Conservation (phyloP, 2,329 filamentous ascomycete genomes). For the Annulohypoxylon truncatum region DNA sequence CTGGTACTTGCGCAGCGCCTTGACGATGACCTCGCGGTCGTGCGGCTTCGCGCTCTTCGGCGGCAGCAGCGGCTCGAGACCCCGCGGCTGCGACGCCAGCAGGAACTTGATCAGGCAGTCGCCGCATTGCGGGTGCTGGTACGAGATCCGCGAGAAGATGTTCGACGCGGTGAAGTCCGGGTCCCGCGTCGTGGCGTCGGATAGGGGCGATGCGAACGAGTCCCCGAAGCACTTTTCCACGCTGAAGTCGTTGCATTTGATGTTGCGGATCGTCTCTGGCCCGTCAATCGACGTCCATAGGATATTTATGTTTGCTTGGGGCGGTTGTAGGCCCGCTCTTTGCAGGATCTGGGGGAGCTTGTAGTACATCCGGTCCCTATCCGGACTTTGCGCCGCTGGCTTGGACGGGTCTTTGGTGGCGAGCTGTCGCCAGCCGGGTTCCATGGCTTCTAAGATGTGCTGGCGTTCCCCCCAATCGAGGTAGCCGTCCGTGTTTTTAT, state of each 20-base stretch:
- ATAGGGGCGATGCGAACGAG: conserved; percentile 53
- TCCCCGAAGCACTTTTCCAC: conserved; percentile 56
- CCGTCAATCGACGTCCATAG: conserved; percentile 58
- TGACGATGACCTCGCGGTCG: conserved; percentile 52
- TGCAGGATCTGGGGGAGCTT: conserved; percentile 51
- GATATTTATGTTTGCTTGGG: conserved; percentile 55
- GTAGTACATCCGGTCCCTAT: conserved; percentile 55
- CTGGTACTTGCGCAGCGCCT: conserved; percentile 56
- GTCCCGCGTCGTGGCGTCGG: conserved; percentile 51
- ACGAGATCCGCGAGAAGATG: conserved; percentile 54
- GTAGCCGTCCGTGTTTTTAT: conserved; percentile 54
- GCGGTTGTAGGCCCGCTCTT: conserved; percentile 54
- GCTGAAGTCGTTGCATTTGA: conserved; percentile 56
- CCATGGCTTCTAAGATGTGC: conserved; percentile 51
- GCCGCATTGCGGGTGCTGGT: conserved; percentile 54
- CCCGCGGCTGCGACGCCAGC: conserved; percentile 51
- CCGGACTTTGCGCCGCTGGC: conserved; percentile 47
- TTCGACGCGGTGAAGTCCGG: conserved; percentile 54
- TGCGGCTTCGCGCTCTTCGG: conserved; percentile 46
- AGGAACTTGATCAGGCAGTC: conserved; percentile 57
- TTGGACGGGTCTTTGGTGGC: conserved; percentile 44
- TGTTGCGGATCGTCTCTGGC: conserved; percentile 53
- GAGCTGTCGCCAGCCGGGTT: conserved; percentile 49
- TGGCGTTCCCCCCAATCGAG: conserved; percentile 55
- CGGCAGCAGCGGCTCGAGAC: conserved; percentile 54